Base-by-base conservation (phyloP, 345 rosid genomes). In the Odontarrhena argentea region DNA sequence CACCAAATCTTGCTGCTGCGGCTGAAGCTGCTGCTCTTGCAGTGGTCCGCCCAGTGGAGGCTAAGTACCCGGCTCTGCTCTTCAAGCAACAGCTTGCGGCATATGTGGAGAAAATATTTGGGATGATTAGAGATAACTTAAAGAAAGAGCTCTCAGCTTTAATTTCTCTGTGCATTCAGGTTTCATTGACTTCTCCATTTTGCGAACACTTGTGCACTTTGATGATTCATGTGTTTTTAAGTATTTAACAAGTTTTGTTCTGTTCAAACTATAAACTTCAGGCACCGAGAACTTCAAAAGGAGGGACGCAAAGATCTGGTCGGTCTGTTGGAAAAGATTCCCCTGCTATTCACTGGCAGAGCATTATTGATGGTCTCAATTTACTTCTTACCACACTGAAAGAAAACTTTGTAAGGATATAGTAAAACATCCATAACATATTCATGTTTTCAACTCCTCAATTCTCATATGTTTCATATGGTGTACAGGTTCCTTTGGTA, bases 61-160 rank as follows among this genome's bases (percentile, higher is more conserved):
- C 99, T 4, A 94, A 87, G 76, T 91, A 94, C 70, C 99, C 99
- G 26, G 99, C 99, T 65, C 81, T 94, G 70, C 97, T 94, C 73
- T 94, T 94, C 79, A 94, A 91, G 71, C 97, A 91, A 78, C 99
- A 94, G 78, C 91, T 94, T 64, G 96, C 99, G 18, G 99, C 99
- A 4, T 91, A 87, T 67, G 96, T 94, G 60, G 99, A 94, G 84
- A 94, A 88, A 72, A 94, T 94, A 57, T 94, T 87, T 65, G 99
- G 99, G 68, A 94, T 94, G 68, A 81, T 94, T 66, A 82, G 99
- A 57, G 99, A 94, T 81, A 94, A 91, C 81, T 81, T 94, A 80
- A 94, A 94, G 83, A 91, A 87, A 81, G 97, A 91, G 69, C 78
- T 91, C 60, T 77, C 86, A 13, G 85, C 93, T 64, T 85, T 86